phyloP scores from a whole-genome alignment of 1,284 basidiomycete genomes.

The Thecaphora frezii region DNA sequence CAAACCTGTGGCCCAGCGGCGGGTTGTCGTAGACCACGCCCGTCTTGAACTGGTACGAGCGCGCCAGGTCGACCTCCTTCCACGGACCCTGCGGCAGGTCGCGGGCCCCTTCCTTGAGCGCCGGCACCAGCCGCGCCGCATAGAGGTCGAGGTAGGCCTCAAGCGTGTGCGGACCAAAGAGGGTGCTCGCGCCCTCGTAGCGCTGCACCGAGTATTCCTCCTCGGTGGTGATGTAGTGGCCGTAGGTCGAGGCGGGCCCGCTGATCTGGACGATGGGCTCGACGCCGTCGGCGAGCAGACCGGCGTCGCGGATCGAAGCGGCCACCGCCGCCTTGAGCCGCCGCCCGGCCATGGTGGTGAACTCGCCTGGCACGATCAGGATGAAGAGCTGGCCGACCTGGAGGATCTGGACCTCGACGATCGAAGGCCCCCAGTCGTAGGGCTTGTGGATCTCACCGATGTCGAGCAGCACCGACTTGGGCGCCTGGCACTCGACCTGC shows the following conservation, averaged over 20 bases:
- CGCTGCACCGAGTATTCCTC: slow-evolving; percentile 77
- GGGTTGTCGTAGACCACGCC: slow-evolving; percentile 40
- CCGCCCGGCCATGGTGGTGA: slow-evolving; percentile 67
- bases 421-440: slow-evolving; percentile 75
- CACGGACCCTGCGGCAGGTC: slow-evolving; percentile 67
- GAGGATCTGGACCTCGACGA: slow-evolving; percentile 77
- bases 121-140: slow-evolving; percentile 43
- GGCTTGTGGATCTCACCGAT: slow-evolving; percentile 61
- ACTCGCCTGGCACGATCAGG: slow-evolving; percentile 72
- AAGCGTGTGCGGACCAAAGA: slow-evolving; percentile 77
- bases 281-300: slow-evolving; percentile 64
- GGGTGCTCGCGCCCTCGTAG: slow-evolving; percentile 79
- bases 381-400: slow-evolving; percentile 78
- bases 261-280: slow-evolving; percentile 45
- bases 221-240: slow-evolving; percentile 70
- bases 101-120: slow-evolving; percentile 62
- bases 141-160: slow-evolving; percentile 80
- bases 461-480: slow-evolving; percentile 72
- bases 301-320: slow-evolving; percentile 67
- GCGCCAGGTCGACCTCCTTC: slow-evolving; percentile 69
- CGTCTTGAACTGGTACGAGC: slow-evolving; percentile 63
- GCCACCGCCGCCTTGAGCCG: slow-evolving; percentile 68
- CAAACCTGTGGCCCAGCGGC: slow-evolving; percentile 67
- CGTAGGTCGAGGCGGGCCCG: slow-evolving; percentile 79
- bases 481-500: slow-evolving; percentile 73